These are phyloP conservation scores for Coprinopsis cinerea DNA, from an alignment of 768 basidiomycete genomes.

Conservation along the genomic window DNA sequence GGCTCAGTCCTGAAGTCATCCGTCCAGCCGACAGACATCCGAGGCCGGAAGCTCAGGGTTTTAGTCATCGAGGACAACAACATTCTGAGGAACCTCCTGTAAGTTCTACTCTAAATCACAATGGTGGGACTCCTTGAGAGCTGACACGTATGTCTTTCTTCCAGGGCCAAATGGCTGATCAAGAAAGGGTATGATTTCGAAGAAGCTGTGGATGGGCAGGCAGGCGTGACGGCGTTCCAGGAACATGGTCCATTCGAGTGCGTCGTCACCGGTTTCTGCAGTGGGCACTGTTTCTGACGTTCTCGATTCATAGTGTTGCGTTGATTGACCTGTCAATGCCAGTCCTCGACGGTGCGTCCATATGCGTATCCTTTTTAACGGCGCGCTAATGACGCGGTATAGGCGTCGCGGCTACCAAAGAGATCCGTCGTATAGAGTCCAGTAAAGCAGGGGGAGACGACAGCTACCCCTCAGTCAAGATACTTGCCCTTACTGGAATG, in stretches of 20 bases:
- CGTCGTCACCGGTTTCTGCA: conserved; percentile 23
- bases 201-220: conserved; percentile 79
- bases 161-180: conserved; percentile 58
- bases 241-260: conserved; percentile 82
- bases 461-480: conserved; percentile 37
- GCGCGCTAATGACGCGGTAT: background rate
- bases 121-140: background rate
- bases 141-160: conserved; percentile 1
- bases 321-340: conserved; percentile 93
- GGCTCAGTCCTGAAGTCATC: conserved; percentile 71
- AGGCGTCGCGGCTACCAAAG: conserved; percentile 79
- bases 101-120: conserved; percentile 32
- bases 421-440: conserved; percentile 73
- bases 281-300: background rate
- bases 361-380: background rate
- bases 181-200: conserved; percentile 73
- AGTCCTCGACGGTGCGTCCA: conserved; percentile 67
- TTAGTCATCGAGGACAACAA: conserved; percentile 89
- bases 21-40: conserved; percentile 38
- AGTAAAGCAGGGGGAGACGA: conserved; percentile 15
- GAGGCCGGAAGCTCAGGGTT: conserved; percentile 50
- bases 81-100: conserved; percentile 80
- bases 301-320: conserved; percentile 52
- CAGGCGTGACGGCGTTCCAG: conserved; percentile 74
- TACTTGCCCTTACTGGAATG: conserved; percentile 89